These are phyloP conservation scores for Aphanomyces cochlioides DNA, from an alignment of 352 stramenopile species.

Conservation along the genomic window DNA sequence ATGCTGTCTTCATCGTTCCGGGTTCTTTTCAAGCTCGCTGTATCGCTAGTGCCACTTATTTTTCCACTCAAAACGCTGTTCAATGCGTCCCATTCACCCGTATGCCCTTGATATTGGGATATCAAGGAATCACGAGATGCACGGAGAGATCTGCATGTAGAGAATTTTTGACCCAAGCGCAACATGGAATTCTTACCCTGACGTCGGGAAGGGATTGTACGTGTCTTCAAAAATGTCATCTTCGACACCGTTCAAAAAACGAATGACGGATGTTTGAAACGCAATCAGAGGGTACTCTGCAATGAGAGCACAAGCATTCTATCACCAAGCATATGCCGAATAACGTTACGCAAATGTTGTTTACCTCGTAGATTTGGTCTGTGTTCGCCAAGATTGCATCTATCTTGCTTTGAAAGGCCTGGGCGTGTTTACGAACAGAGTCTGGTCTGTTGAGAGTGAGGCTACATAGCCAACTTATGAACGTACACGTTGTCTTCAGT, in stretches of 20 bases:
- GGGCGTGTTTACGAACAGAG: neutral
- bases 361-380: neutral
- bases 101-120: neutral
- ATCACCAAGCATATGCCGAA: neutral
- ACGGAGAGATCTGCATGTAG: neutral
- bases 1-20: neutral
- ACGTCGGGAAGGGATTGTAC: neutral
- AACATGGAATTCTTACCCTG: neutral
- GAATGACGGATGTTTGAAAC: conserved; percentile 12
- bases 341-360: neutral
- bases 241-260: conserved; percentile 12
- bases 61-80: neutral
- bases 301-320: neutral
- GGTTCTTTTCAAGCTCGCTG: too few relatives aligned
- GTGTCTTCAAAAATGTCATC: neutral
- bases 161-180: neutral
- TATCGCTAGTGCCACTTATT: too few relatives aligned
- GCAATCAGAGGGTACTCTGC: neutral
- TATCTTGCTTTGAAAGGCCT: neutral
- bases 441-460: too few relatives aligned
- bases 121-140: neutral
- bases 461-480: too few relatives aligned
- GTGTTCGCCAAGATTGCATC: neutral
- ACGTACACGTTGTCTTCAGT: conserved; percentile 2
- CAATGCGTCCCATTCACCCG: neutral